These are phyloP conservation scores for Phytophthora hibernalis DNA, from an alignment of 352 stramenopile genomes.

Conservation along the genomic window DNA sequence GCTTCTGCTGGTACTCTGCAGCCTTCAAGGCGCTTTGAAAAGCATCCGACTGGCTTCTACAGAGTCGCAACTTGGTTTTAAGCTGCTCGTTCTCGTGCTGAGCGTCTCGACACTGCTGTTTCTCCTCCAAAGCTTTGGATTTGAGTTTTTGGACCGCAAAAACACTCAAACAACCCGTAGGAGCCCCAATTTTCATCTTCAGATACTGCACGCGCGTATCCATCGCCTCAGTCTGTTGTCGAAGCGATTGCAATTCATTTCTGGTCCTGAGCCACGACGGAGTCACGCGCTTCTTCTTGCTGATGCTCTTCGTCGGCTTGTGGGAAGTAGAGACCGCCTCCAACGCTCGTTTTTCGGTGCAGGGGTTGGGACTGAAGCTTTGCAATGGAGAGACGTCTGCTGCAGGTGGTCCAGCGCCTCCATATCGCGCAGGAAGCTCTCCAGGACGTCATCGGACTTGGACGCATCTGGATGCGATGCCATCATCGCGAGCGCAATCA, in stretches of 20 bases:
- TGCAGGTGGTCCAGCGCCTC: constrained; percentile 16
- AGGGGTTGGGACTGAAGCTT: background rate
- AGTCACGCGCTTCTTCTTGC: constrained; percentile 2
- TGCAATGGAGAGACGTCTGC: background rate
- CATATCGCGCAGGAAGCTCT: constrained; percentile 33
- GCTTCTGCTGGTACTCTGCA: constrained; percentile 2
- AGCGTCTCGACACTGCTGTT: background rate
- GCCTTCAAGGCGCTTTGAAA: constrained; percentile 1
- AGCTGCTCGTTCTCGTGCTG: constrained; percentile 19
- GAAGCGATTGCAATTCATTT: constrained; percentile 20
- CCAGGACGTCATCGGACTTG: constrained; percentile 13
- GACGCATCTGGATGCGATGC: background rate
- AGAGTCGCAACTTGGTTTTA: constrained; percentile 4
- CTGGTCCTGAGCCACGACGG: constrained; percentile 25
- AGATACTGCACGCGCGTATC: constrained; percentile 15
- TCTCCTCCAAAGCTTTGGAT: constrained; percentile 14
- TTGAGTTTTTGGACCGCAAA: constrained; percentile 2
- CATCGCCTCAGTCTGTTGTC: constrained; percentile 15
- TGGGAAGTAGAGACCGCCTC: background rate
- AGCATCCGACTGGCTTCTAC: background rate
- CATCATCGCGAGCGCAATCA: background rate
- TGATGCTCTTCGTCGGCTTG: background rate
- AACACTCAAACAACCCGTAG: background rate
- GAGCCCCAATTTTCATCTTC: background rate
- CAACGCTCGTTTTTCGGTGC: background rate